A percentile compares a stretch with the other conserved stretches of the same genome.
Conservation (phyloP, 345 rosid species). For the Garcia nutans region DNA sequence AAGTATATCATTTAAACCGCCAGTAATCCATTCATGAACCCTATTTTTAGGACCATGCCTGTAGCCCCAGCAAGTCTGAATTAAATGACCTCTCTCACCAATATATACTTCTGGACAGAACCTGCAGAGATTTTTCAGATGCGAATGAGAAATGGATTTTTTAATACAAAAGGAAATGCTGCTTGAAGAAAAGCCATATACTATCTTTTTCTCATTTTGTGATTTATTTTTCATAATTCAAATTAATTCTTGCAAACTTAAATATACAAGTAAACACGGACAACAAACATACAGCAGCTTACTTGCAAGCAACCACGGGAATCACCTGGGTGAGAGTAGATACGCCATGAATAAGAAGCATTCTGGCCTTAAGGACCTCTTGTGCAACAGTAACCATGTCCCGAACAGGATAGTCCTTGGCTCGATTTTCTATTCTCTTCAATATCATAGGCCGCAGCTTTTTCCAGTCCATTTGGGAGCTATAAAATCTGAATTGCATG, state of each 20-base stretch:
- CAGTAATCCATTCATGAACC: conserved; percentile 80
- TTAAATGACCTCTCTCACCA: conserved; percentile 83
- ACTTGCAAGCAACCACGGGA: conserved; percentile 79
- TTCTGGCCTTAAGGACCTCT: conserved; percentile 60
- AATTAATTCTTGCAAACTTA: neutral
- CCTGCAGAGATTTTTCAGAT: conserved; percentile 37
- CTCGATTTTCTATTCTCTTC: conserved; percentile 66
- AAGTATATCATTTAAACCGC: conserved; percentile 63
- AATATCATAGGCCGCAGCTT: conserved; percentile 76
- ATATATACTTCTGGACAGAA: conserved; percentile 78
- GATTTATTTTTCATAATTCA: neutral
- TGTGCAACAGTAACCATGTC: conserved; percentile 64
- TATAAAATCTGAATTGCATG: conserved; percentile 36
- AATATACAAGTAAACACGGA: neutral
- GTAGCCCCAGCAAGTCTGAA: conserved; percentile 73
- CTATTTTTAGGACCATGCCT: conserved; percentile 52
- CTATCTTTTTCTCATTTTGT: neutral
- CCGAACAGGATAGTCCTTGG: conserved; percentile 60
- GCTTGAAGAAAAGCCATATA: neutral
- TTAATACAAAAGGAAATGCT: neutral
- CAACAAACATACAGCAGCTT: conserved; percentile 9
- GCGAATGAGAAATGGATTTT: neutral
- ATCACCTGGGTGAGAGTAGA: conserved; percentile 52
- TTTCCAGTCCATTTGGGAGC: conserved; percentile 52
- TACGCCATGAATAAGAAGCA: conserved; percentile 51